These are phyloP conservation scores for Aspergillus egyptiacus DNA, from an alignment of 495 filamentous ascomycete species.

Conservation along the genomic window DNA sequence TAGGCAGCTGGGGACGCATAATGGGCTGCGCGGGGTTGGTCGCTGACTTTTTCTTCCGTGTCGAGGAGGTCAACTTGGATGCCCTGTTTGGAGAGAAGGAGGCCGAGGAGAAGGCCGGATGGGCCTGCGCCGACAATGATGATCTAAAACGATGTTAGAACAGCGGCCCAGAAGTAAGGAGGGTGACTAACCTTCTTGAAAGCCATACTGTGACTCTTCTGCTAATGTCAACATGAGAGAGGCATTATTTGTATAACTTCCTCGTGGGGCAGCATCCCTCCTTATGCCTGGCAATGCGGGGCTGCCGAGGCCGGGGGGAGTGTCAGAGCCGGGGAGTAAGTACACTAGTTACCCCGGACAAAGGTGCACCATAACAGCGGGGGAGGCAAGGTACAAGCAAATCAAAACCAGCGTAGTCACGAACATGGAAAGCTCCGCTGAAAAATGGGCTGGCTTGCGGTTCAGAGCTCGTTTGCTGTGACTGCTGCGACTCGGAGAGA, in stretches of 20 bases:
- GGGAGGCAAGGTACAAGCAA: too few species aligned
- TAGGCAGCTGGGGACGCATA: conserved; percentile 46
- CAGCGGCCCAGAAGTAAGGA: not conserved
- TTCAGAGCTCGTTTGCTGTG: not conserved
- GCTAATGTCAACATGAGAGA: not conserved
- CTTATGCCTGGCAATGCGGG: conserved; percentile 4
- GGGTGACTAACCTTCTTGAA: conserved; percentile 21
- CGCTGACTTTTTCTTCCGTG: conserved; percentile 41
- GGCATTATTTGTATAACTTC: conserved; percentile 4
- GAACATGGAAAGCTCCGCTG: conserved; percentile 38
- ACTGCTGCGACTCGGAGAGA: not conserved
- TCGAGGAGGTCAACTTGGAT: conserved; percentile 50
- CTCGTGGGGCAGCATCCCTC: not conserved
- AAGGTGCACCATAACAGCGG: too few species aligned
- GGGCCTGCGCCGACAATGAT: conserved; percentile 54
- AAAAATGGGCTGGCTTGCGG: conserved; percentile 20
- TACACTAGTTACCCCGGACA: too few species aligned
- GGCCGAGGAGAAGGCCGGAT: conserved; percentile 49
- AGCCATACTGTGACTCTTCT: conserved; percentile 4
- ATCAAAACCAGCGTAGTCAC: not conserved
- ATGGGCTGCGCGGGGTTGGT: conserved; percentile 51
- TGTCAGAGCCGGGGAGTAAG: conserved; percentile 2
- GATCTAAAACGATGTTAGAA: conserved; percentile 25
- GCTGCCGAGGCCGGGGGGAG: conserved; percentile 9
- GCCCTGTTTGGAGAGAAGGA: conserved; percentile 49